Percentiles rank a stretch among this genome's conserved stretches.
Conservation (phyloP, 2,329 filamentous ascomycete genomes). For the Emergomyces orientalis region DNA sequence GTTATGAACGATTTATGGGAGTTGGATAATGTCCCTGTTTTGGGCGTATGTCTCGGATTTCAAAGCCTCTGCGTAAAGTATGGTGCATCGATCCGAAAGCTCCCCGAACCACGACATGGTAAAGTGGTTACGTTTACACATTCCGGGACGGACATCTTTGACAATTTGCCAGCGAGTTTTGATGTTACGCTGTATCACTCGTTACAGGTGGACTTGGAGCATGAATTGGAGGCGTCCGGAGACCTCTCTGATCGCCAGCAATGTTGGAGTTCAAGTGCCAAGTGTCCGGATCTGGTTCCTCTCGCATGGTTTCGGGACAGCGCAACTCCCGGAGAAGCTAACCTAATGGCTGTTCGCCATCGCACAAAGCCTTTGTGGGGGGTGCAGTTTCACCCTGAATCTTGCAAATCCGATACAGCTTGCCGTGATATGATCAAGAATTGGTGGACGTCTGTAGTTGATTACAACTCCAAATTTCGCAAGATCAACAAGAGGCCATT, state of each 20-base stretch:
- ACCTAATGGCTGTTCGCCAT: slow-evolving; percentile 72
- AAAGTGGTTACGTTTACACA: slow-evolving; percentile 63
- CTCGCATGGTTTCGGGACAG: slow-evolving; percentile 52
- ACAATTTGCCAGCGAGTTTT: slow-evolving; percentile 46
- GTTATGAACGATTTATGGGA: slow-evolving; percentile 71
- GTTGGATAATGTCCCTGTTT: slow-evolving; percentile 57
- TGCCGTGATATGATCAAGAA: slow-evolving; percentile 55
- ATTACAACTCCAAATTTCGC: slow-evolving; percentile 46
- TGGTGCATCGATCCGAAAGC: slow-evolving; percentile 55
- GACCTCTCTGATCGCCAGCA: slow-evolving; percentile 33
- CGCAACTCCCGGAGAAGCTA: slow-evolving; percentile 28
- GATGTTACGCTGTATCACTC: slow-evolving; percentile 71
- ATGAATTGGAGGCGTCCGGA: slow-evolving; percentile 25
- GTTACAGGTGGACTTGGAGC: slow-evolving; percentile 40
- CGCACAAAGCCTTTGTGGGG: slow-evolving; percentile 66
- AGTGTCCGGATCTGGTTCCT: slow-evolving; percentile 41
- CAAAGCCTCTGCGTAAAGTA: slow-evolving; percentile 66
- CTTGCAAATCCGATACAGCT: slow-evolving; percentile 63
- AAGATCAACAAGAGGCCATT: slow-evolving; percentile 15
- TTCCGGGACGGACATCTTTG: slow-evolving; percentile 54
- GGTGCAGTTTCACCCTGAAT: slow-evolving; percentile 86
- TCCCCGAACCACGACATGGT: slow-evolving; percentile 67
- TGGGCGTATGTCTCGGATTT: slow-evolving; percentile 84
- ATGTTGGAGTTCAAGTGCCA: slow-evolving; percentile 23
- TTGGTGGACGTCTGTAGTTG: slow-evolving; percentile 61